These are phyloP conservation scores for Cryptococcus sp. DNA, from an alignment of 1,284 basidiomycete genomes.

Conservation along the genomic window DNA sequence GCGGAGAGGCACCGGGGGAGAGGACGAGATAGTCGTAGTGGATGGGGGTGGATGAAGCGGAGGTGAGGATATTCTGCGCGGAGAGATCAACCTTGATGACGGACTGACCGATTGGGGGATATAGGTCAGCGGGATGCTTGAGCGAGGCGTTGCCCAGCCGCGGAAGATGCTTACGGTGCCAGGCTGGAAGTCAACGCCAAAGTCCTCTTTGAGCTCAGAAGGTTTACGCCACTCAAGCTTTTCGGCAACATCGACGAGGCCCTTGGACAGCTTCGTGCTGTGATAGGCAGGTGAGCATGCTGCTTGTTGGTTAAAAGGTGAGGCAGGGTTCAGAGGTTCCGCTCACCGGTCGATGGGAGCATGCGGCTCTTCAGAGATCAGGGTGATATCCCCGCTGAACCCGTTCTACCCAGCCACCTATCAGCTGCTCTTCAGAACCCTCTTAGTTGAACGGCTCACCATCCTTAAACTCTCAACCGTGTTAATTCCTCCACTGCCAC, in stretches of 20 bases:
- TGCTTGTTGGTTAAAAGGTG: not conserved
- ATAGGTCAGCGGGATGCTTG: too few relatives aligned
- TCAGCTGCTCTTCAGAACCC: not conserved
- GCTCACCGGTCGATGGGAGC: conserved; percentile 78
- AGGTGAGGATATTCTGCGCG: conserved; percentile 61
- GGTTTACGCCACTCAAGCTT: conserved; percentile 73
- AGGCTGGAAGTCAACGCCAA: conserved; percentile 69
- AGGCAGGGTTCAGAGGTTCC: not conserved
- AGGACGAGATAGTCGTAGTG: conserved; percentile 71
- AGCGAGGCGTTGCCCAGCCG: too few relatives aligned
- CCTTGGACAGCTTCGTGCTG: conserved; percentile 87
- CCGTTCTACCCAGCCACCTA: conserved; percentile 58
- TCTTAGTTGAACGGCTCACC: conserved; percentile 49
- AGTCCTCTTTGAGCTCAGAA: conserved; percentile 74
- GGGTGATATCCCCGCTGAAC: conserved; percentile 70
- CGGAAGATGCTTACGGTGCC: conserved; percentile 56
- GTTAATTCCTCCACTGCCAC: conserved; percentile 76
- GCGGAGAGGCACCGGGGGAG: conserved; percentile 64
- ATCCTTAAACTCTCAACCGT: conserved; percentile 79
- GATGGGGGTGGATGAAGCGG: conserved; percentile 56
- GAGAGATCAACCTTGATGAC: conserved; percentile 66
- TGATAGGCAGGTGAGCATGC: conserved; percentile 3
- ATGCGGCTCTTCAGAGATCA: conserved; percentile 74
- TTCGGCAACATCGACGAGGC: conserved; percentile 68
- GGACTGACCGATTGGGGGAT: conserved; percentile 45